phyloP scores from a whole-genome alignment of 129 eudicot genomes.

The Centella asiatica region DNA sequence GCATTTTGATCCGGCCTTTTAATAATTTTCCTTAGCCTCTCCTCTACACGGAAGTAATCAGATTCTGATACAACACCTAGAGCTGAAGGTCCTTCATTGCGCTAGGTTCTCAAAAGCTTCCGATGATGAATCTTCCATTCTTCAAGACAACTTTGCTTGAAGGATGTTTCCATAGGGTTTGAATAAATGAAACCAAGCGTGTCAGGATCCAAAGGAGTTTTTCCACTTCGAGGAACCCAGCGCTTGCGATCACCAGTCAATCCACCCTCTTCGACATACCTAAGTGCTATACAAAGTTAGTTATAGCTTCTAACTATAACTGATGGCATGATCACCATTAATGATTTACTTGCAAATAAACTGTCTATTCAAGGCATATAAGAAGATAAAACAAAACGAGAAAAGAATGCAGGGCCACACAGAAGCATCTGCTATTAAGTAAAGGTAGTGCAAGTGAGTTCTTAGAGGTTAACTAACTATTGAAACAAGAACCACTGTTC shows the following conservation, averaged over 20 bases:
- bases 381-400: no score
- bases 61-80: constrained; percentile 70
- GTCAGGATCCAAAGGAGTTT: constrained; percentile 90
- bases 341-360: background rate
- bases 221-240: constrained; percentile 97
- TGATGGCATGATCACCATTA: background rate
- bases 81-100: constrained; percentile 67
- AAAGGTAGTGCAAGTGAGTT: no score
- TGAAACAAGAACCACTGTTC: no score
- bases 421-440: no score
- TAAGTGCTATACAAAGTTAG: constrained; percentile 29
- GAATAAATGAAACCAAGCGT: constrained; percentile 67
- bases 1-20: constrained; percentile 74
- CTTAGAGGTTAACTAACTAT: no score
- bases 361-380: no score
- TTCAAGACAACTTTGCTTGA: constrained; percentile 86
- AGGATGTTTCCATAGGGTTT: constrained; percentile 84
- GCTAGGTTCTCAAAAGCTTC: constrained; percentile 63
- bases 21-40: constrained; percentile 66
- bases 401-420: no score
- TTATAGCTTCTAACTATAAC: constrained; percentile 1
- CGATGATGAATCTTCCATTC: constrained; percentile 69
- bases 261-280: constrained; percentile 89
- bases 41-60: constrained; percentile 74
- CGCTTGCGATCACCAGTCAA: constrained; percentile 95